Evolutionary conservation across 2,329 filamentous ascomycete genomes (phyloP), one percentile per base, ranked within the genome.

Genomic region (Ophiocordyceps camponoti-rufipedis): DNA sequence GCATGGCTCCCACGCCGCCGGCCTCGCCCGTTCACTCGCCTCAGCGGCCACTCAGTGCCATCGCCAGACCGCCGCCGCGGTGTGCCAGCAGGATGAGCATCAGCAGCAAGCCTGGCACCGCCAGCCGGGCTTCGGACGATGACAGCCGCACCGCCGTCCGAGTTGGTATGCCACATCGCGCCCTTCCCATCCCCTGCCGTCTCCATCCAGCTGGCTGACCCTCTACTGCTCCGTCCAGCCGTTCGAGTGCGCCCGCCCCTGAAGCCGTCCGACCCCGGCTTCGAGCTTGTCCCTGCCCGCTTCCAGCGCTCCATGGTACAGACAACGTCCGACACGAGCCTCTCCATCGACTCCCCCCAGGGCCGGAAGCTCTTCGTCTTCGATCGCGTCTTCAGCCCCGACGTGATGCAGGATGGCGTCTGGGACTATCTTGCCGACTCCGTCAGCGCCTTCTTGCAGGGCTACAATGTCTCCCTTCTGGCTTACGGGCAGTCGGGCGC

Each of bases 401-500:
- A 91, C 2, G 72, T 87, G 8, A 74, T 76, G 48, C 91, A 98
- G 61, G 83, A 91, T 52, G 89, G 88, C 42, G 68, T 98, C 42
- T 98, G 89, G 85, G 84, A 94, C 42, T 98, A 98, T 56, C 70
- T 98, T 43, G 78, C 78, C 50, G 91, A 98, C 53, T 93, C 87
- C 54, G 83, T 96, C 53, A 78, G 72, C 54, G 85, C 88, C 2
- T 98, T 98, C 55, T 69, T 91, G 1, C 86, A 95, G 58, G 91
- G 91, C 46, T 98, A 96, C 74, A 98, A 98, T 75, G 91, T 98
- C 48, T 98, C 91, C 4, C 78, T 98, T 44, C 69, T 98, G 55
- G 91, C 91, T 43, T 98, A 98, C 57, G 91, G 91, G 52, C 91
- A 98, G 68, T 98, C 91, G 28, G 91, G 91, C 47, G 87, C 91